Evolutionary conservation across 306 rosid genomes (phyloP).

Genomic region (Lagenaria siceraria): DNA sequence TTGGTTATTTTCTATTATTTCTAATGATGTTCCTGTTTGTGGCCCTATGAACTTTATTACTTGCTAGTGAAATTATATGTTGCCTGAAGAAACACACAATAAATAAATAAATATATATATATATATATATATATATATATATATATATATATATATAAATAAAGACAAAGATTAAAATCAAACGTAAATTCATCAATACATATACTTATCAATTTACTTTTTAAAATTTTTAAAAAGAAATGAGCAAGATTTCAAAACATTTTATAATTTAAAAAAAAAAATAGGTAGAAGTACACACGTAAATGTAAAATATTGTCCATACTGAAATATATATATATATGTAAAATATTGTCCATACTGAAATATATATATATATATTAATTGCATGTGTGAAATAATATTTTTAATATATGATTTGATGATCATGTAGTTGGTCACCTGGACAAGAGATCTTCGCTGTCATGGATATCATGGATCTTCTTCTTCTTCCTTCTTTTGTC

Average conservation of each 20-base stretch:
- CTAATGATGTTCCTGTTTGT: too few species aligned
- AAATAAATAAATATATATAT: too few species aligned
- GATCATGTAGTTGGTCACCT: constrained; percentile 13
- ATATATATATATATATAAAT: too few species aligned
- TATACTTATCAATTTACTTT: neutral
- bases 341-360: neutral
- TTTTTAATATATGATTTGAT: neutral
- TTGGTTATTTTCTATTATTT: too few species aligned
- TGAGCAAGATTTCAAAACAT: neutral
- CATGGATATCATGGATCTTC: neutral
- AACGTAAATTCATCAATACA: neutral
- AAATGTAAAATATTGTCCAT: neutral
- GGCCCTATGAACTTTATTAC: too few species aligned
- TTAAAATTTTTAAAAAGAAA: too few species aligned
- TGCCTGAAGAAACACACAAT: too few species aligned
- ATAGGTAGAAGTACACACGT: neutral
- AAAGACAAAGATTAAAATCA: too few species aligned
- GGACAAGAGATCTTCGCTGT: constrained; percentile 48
- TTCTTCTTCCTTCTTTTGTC: constrained; percentile 22
- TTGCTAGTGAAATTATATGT: too few species aligned
- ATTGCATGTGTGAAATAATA: neutral
- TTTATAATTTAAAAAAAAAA: neutral
- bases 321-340: too few species aligned
- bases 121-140: too few species aligned
- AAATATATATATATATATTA: too few species aligned